Evolutionary conservation across 495 filamentous ascomycete species (phyloP).

Genomic region (Hypoxylon fuscum): DNA sequence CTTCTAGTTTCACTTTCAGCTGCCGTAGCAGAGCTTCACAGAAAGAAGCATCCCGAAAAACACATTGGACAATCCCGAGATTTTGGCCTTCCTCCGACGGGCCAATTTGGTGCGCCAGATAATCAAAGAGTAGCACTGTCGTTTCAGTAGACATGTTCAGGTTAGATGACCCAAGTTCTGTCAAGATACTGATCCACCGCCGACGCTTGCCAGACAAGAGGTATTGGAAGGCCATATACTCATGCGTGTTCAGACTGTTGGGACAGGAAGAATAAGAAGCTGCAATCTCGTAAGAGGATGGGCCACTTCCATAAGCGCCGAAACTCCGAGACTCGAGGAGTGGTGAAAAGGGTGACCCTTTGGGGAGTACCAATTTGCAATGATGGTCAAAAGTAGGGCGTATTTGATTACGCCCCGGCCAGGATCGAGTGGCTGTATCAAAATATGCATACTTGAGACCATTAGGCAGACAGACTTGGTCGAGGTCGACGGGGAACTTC

Average conservation of each 20-base stretch:
- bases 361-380: slow-evolving; percentile 44
- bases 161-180: slow-evolving; percentile 61
- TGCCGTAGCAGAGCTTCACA: slow-evolving; percentile 53
- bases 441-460: slow-evolving; percentile 42
- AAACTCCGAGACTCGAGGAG: slow-evolving; percentile 36
- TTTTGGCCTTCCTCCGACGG: slow-evolving; percentile 41
- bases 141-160: slow-evolving; percentile 61
- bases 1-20: slow-evolving; percentile 49
- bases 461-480: slow-evolving; percentile 44
- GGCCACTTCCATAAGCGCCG: slow-evolving; percentile 44
- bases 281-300: slow-evolving; percentile 63
- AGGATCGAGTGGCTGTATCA: slow-evolving; percentile 38
- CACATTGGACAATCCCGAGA: slow-evolving; percentile 51
- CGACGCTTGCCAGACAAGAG: slow-evolving; percentile 54
- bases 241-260: slow-evolving; percentile 52
- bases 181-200: slow-evolving; percentile 57
- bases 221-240: slow-evolving; percentile 59
- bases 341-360: slow-evolving; percentile 38
- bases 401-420: slow-evolving; percentile 39
- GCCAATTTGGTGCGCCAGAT: slow-evolving; percentile 56
- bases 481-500: slow-evolving; percentile 45
- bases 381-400: slow-evolving; percentile 51
- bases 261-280: slow-evolving; percentile 62
- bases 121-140: slow-evolving; percentile 49
- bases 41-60: slow-evolving; percentile 58